Evolutionary conservation across 164 flowering plant species (phyloP), one percentile per base, ranked within the genome.

Genomic region (Vitis vinifera): DNA sequence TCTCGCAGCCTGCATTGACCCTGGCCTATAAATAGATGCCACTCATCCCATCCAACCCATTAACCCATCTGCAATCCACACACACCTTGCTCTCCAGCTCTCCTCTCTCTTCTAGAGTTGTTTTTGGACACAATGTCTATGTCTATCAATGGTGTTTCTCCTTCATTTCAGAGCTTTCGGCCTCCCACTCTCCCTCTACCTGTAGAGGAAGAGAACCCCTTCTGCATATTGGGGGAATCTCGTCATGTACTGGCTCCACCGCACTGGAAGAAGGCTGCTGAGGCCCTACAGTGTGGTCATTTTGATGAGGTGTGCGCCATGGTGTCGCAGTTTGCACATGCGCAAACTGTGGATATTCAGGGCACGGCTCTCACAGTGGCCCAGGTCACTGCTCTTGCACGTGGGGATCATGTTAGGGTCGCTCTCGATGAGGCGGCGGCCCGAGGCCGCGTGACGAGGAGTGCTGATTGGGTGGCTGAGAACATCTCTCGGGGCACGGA

Each of bases 191-290:
- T 73, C 14, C 70, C 75, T 8, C 65, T 76, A 8, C 77, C 77
- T 5, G 30, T 59, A 47, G 51, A 70, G 6, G 69, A 65, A 19
- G 63, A 30, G 15, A 73, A 64, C 68, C 75, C 79, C 9, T 47
- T 70, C 14, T 66, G 53, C 44, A 67, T 19, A n/a, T 12, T 59
- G 12, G 82, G 66, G 4, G 19, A 73, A 7, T 31, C 4, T 17
- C 59, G 61, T 14, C 59, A 62, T 23, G 61, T 65, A 6, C 19
- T 75, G 3, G n/a, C 55, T 10, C 76, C 79, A 15, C 59, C 70
- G 2, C 83, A 84, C 59, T 86, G 87, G 89, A 65, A 67, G 47
- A 84, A 84, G 62, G 89, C 87, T 1, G 84, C 85, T 0, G 82
- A 81, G 17, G 75, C 82, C 48, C 62, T 86, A 4, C 69, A 69